phyloP scores from a whole-genome alignment of 352 stramenopile genomes.

The Phytophthora sp. region DNA sequence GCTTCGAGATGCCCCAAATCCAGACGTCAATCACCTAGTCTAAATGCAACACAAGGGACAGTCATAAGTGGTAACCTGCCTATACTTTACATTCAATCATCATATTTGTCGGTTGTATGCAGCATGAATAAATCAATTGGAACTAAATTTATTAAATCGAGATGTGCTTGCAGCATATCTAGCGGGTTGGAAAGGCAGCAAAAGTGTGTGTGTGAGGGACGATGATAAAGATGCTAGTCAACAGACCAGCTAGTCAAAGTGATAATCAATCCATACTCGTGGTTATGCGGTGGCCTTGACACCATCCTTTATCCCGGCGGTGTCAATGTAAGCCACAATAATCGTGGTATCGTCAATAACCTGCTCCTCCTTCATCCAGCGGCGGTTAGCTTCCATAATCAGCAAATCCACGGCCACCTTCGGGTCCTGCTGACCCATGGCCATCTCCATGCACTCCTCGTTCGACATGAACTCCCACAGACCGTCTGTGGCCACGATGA shows the following conservation, averaged over 20 bases:
- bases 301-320: slow-evolving; percentile 21
- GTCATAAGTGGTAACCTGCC: too few relatives aligned
- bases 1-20: too few relatives aligned
- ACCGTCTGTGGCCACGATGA: slow-evolving; percentile 98
- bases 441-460: slow-evolving; percentile 93
- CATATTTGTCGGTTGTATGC: too few relatives aligned
- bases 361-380: slow-evolving; percentile 99
- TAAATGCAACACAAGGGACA: too few relatives aligned
- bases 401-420: slow-evolving; percentile 92
- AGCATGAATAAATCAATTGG: too few relatives aligned
- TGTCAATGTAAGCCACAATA: slow-evolving; percentile 96
- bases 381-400: slow-evolving; percentile 95
- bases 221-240: neutral
- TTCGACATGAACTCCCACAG: slow-evolving; percentile 99
- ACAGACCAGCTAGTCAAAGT: slow-evolving; percentile 5
- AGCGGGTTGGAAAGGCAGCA: slow-evolving; percentile 14
- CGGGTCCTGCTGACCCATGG: slow-evolving; percentile 74
- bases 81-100: too few relatives aligned
- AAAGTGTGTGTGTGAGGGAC: slow-evolving; percentile 27
- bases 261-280: slow-evolving; percentile 16
- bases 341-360: slow-evolving; percentile 99
- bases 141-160: slow-evolving; percentile 13
- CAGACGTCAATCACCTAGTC: too few relatives aligned
- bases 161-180: slow-evolving; percentile 6
- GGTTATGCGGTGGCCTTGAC: slow-evolving; percentile 12